Percentiles rank a stretch among this genome's conserved stretches.
These are phyloP conservation scores for Afroboletus lepidellus DNA, from an alignment of 1,284 basidiomycete species.

Conservation along the genomic window DNA sequence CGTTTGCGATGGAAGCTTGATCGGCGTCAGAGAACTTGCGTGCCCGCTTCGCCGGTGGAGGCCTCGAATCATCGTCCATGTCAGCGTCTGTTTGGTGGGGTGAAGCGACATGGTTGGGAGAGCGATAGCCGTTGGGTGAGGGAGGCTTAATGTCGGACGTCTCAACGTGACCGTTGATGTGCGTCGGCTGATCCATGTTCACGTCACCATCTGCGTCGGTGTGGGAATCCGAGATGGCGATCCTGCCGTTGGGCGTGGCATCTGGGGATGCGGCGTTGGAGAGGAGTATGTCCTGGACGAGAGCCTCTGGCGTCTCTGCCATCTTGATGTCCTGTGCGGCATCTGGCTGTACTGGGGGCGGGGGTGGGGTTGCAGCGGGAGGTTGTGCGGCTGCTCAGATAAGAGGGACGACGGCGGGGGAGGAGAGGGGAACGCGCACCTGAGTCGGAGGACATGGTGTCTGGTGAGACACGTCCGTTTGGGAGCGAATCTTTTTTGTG, in stretches of 20 bases:
- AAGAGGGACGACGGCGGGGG: conserved; percentile 23
- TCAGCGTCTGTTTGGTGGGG: conserved; percentile 31
- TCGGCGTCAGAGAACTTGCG: conserved; percentile 54
- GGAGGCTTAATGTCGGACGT: conserved; percentile 13
- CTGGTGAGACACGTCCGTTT: conserved; percentile 57
- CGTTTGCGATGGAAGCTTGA: conserved; percentile 57
- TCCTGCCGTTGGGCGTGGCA: conserved; percentile 16
- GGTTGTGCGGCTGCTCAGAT: conserved; percentile 43
- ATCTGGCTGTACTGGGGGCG: conserved; percentile 46
- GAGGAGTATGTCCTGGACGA: conserved; percentile 19
- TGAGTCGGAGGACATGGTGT: conserved; percentile 46
- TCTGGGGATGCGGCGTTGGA: conserved; percentile 19
- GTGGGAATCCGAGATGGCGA: conserved; percentile 22
- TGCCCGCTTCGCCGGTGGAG: conserved; percentile 69
- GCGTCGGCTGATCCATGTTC: conserved; percentile 45
- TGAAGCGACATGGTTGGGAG: conserved; percentile 38
- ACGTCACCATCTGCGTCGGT: conserved; percentile 42
- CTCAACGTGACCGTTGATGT: conserved; percentile 37
- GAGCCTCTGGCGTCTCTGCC: conserved; percentile 35
- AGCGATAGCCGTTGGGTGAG: conserved; percentile 38
- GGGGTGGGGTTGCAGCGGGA: conserved; percentile 47
- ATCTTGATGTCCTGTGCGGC: conserved; percentile 53
- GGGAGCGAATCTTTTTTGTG: conserved; percentile 52
- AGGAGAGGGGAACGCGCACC: conserved; percentile 41
- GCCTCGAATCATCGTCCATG: conserved; percentile 52